Percentiles rank a stretch among this genome's conserved stretches.
Conservation (phyloP, 1,139 yeast species). For the Taphrina sp. region DNA sequence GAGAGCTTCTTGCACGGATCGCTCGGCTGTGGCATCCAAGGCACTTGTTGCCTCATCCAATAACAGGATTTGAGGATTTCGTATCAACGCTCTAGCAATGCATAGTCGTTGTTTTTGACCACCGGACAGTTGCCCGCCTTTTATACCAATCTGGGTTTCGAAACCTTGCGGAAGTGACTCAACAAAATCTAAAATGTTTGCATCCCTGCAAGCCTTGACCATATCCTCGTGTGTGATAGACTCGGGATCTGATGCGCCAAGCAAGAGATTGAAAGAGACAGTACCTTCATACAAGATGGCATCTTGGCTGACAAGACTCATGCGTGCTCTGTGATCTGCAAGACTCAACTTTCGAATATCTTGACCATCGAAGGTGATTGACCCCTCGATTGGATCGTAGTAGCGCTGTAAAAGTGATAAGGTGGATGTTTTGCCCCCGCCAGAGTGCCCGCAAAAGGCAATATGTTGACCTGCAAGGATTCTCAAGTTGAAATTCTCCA, state of each 20-base stretch:
- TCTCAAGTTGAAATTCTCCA: constrained; percentile 60
- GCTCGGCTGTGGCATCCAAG: constrained; percentile 75
- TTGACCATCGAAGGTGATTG: constrained; percentile 65
- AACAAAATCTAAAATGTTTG: constrained; percentile 53
- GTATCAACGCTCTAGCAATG: constrained; percentile 73
- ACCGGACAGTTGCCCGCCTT: constrained; percentile 82
- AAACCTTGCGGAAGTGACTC: constrained; percentile 72
- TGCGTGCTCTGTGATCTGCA: constrained; percentile 64
- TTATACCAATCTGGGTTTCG: constrained; percentile 79
- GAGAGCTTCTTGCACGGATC: constrained; percentile 67
- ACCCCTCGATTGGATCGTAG: constrained; percentile 72
- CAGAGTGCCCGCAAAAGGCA: constrained; percentile 93
- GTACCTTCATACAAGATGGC: constrained; percentile 87
- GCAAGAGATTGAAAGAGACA: constrained; percentile 75
- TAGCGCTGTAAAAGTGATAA: constrained; percentile 67
- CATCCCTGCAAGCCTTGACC: constrained; percentile 66
- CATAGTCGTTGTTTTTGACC: constrained; percentile 84
- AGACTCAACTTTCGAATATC: constrained; percentile 66
- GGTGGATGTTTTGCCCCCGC: constrained; percentile 92
- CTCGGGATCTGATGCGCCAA: constrained; percentile 57
- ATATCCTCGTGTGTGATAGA: constrained; percentile 60
- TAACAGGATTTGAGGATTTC: constrained; percentile 65
- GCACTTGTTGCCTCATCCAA: constrained; percentile 59
- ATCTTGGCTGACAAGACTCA: constrained; percentile 91
- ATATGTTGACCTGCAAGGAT: constrained; percentile 81